These are phyloP conservation scores for Tolypocladium endophyticum DNA, from an alignment of 2,329 filamentous ascomycete species.

Conservation along the genomic window DNA sequence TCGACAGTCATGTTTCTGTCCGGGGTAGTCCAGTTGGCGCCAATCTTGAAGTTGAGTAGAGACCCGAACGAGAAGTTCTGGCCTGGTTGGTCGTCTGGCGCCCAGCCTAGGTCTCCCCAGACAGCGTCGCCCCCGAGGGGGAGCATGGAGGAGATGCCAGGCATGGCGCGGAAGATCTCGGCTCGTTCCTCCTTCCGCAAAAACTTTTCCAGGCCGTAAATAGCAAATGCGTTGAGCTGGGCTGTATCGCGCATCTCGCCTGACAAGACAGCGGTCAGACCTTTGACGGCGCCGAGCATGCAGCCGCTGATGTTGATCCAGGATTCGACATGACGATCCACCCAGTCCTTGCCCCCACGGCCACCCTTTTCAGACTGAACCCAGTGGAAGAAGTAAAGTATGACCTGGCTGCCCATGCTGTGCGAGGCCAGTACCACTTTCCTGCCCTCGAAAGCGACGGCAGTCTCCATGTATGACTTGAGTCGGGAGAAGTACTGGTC, in stretches of 20 bases:
- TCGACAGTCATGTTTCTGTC: slow-evolving; percentile 71
- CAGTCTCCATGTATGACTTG: slow-evolving; percentile 83
- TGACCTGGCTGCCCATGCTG: slow-evolving; percentile 94
- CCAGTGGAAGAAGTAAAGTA: slow-evolving; percentile 74
- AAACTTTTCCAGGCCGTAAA: slow-evolving; percentile 95
- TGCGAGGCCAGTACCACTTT: slow-evolving; percentile 86
- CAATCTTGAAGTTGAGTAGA: slow-evolving; percentile 70
- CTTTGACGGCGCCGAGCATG: slow-evolving; percentile 93
- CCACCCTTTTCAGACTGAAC: slow-evolving; percentile 73
- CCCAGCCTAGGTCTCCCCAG: slow-evolving; percentile 85
- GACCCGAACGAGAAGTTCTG: slow-evolving; percentile 69
- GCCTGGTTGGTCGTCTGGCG: slow-evolving; percentile 72
- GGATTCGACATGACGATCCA: slow-evolving; percentile 77
- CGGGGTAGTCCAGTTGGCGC: slow-evolving; percentile 51
- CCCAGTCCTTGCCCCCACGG: slow-evolving; percentile 75
- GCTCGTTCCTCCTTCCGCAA: slow-evolving; percentile 81
- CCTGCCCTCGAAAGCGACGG: slow-evolving; percentile 57
- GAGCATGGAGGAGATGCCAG: slow-evolving; percentile 91
- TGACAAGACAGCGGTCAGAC: slow-evolving; percentile 77
- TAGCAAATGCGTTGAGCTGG: slow-evolving; percentile 89
- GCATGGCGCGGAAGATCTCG: slow-evolving; percentile 94
- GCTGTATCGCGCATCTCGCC: slow-evolving; percentile 98
- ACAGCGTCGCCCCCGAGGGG: slow-evolving; percentile 87
- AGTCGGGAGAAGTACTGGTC: slow-evolving; percentile 91
- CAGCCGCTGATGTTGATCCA: slow-evolving; percentile 99